These are phyloP conservation scores for Oryza nivara DNA, from an alignment of 176 grass and related monocot genomes.

Conservation along the genomic window DNA sequence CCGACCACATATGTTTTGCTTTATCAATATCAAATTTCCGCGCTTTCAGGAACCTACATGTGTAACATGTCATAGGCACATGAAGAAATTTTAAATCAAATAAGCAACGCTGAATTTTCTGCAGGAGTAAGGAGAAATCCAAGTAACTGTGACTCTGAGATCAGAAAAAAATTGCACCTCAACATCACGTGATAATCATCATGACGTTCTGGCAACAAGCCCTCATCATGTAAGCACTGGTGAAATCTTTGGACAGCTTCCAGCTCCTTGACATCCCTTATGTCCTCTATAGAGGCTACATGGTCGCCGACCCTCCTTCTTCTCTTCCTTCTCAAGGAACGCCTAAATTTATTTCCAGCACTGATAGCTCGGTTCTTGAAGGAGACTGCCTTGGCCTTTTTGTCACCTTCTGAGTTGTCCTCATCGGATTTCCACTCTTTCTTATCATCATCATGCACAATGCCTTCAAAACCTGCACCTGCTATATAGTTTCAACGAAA, in stretches of 20 bases:
- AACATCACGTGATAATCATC: conserved; percentile 87
- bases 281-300: conserved; percentile 65
- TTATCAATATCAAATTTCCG: conserved; percentile 89
- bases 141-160: background rate
- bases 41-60: conserved; percentile 87
- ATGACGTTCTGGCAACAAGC: conserved; percentile 66
- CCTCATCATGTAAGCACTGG: conserved; percentile 54
- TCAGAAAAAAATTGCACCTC: conserved; percentile 52
- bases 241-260: conserved; percentile 72
- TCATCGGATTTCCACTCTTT: conserved; percentile 67
- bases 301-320: conserved; percentile 53
- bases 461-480: conserved; percentile 52
- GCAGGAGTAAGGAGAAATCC: conserved; percentile 7
- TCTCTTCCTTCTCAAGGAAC: conserved; percentile 68
- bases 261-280: conserved; percentile 70
- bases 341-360: conserved; percentile 78
- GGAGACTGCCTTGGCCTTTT: conserved; percentile 57
- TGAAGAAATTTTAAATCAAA: conserved; percentile 24
- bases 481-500: conserved; percentile 18
- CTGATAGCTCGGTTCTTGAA: conserved; percentile 82
- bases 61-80: background rate
- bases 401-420: conserved; percentile 77
- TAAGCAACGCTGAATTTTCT: conserved; percentile 5
- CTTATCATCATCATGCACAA: conserved; percentile 44
- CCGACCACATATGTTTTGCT: conserved; percentile 94